Evolutionary conservation across 129 eudicot species (phyloP).

Genomic region (Centrapalus pauciflorus): DNA sequence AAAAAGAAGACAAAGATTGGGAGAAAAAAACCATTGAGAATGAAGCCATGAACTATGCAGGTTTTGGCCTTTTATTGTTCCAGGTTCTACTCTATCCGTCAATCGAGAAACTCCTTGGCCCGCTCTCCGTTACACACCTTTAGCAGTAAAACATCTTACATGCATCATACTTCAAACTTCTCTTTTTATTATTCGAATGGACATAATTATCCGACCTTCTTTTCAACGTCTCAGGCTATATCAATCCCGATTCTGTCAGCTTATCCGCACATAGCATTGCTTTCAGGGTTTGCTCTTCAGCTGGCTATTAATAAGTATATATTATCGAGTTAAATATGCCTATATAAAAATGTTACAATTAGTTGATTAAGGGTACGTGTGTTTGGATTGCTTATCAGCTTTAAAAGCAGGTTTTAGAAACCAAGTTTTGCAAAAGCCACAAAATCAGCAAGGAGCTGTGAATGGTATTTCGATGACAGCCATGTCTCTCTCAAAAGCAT

Average conservation of each 20-base stretch:
- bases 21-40: too few species aligned
- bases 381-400: too few species aligned
- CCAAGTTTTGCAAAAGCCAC: too few species aligned
- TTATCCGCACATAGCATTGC: slow-evolving; percentile 24
- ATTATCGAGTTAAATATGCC: background rate
- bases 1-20: too few species aligned
- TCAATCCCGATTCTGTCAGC: slow-evolving; percentile 19
- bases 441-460: slow-evolving; percentile 30
- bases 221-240: slow-evolving; percentile 18
- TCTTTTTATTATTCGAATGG: background rate
- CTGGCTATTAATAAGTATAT: slow-evolving; percentile 18
- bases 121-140: slow-evolving; percentile 17
- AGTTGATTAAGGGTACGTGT: too few species aligned
- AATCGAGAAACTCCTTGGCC: slow-evolving; percentile 19
- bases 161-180: background rate
- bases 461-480: slow-evolving; percentile 34
- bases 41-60: slow-evolving; percentile 2
- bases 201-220: background rate
- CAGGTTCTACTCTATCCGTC: slow-evolving; percentile 24
- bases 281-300: slow-evolving; percentile 20
- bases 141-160: background rate
- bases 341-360: background rate
- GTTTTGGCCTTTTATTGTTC: slow-evolving; percentile 17
- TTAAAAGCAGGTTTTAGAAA: too few species aligned
- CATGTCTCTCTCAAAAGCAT: slow-evolving; percentile 30